These are phyloP conservation scores for Chondrus crispus DNA, from an alignment of 23 red algal species.

Conservation along the genomic window DNA sequence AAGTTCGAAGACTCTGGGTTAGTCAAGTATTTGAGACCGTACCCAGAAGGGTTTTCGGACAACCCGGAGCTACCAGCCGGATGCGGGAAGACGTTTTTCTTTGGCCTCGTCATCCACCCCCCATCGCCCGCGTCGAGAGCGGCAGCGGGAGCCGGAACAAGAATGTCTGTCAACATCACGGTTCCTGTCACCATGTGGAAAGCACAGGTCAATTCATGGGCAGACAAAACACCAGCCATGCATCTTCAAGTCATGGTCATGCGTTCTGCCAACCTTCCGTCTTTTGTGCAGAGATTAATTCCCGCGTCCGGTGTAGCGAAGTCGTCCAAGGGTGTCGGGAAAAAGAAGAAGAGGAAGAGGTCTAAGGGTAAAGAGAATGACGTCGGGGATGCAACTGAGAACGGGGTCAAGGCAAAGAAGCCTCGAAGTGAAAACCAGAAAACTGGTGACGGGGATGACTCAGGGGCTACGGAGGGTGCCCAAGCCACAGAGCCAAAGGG, in stretches of 20 bases:
- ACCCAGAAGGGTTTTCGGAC: conserved; percentile 51
- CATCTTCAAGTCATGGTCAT: conserved; percentile 32
- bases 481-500: not conserved
- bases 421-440: not conserved
- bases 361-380: not conserved
- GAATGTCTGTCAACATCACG: conserved; percentile 40
- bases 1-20: conserved; percentile 76
- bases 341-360: conserved; percentile 52
- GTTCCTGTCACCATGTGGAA: conserved; percentile 53
- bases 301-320: not conserved
- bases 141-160: not conserved
- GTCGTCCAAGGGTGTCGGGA: not conserved
- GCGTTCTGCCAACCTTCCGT: conserved; percentile 18
- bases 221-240: conserved; percentile 65
- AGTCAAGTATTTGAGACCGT: conserved; percentile 67
- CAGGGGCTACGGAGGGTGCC: not conserved
- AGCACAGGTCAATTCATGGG: conserved; percentile 22
- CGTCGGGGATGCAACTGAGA: not conserved
- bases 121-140: not conserved
- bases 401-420: not conserved
- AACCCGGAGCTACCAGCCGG: conserved; percentile 33
- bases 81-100: conserved; percentile 74
- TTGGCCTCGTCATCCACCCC: conserved; percentile 68
- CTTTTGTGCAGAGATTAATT: conserved; percentile 19
- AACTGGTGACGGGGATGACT: not conserved